These are phyloP conservation scores for Lotmaria passim DNA, from an alignment of 208 protist species.

Conservation along the genomic window DNA sequence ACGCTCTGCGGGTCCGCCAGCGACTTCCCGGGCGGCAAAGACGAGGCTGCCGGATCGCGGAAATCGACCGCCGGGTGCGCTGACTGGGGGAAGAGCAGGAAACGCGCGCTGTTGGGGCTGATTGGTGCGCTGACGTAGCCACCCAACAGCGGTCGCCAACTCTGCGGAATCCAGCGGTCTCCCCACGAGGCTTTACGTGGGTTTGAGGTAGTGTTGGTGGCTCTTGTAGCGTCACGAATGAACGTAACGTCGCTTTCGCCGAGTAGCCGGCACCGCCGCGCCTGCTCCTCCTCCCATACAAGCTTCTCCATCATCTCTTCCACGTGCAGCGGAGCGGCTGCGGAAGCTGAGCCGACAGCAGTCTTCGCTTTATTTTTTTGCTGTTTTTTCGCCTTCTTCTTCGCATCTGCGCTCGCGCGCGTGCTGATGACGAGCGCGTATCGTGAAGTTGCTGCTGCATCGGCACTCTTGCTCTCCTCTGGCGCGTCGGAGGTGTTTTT, in stretches of 20 bases:
- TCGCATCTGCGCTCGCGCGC: slow-evolving; percentile 6
- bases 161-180: slow-evolving; percentile 14
- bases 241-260: slow-evolving; percentile 16
- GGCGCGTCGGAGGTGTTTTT: not conserved
- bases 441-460: not conserved
- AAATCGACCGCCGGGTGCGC: slow-evolving; percentile 23
- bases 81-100: slow-evolving; percentile 64
- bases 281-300: slow-evolving; percentile 15
- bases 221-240: no score
- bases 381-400: slow-evolving; percentile 9
- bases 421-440: slow-evolving; percentile 23
- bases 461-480: not conserved
- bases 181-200: not conserved
- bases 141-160: slow-evolving; percentile 35
- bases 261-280: slow-evolving; percentile 13
- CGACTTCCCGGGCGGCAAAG: not conserved
- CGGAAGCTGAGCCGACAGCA: not conserved
- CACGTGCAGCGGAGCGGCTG: not conserved
- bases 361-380: slow-evolving; percentile 8
- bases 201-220: no score
- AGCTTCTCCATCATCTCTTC: slow-evolving; percentile 21
- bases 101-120: slow-evolving; percentile 31
- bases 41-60: not conserved
- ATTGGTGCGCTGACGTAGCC: slow-evolving; percentile 43
- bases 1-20: slow-evolving; percentile 38